Conservation (phyloP, 306 rosid genomes). For the Ochetophila trinervis region DNA sequence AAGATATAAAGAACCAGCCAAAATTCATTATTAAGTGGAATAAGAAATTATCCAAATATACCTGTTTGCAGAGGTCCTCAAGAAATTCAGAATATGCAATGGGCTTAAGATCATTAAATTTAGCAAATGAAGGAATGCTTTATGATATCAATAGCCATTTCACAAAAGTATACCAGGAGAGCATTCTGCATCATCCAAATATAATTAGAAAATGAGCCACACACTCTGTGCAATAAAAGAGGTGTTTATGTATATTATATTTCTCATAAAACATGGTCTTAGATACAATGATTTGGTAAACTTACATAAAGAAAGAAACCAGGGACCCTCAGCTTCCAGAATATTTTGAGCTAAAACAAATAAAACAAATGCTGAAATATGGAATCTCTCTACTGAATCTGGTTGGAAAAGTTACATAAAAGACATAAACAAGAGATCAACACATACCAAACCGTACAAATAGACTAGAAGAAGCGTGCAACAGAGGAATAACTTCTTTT, state of each 20-base stretch:
- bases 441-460: background rate
- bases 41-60: conserved; percentile 24
- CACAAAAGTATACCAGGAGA: too few species aligned
- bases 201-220: conserved; percentile 30
- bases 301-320: conserved; percentile 89
- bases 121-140: conserved; percentile 95
- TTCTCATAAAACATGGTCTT: background rate
- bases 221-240: conserved; percentile 23
- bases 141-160: too few species aligned
- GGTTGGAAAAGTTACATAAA: conserved; percentile 32
- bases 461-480: background rate
- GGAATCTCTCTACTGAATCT: conserved; percentile 99
- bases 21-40: too few species aligned
- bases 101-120: conserved; percentile 89
- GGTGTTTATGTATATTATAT: background rate
- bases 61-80: conserved; percentile 96
- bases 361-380: conserved; percentile 80
- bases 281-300: conserved; percentile 20
- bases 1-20: background rate
- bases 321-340: conserved; percentile 98
- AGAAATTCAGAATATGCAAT: conserved; percentile 85
- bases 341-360: conserved; percentile 97
- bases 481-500: background rate
- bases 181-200: too few species aligned
- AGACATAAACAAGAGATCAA: conserved; percentile 15